Conservation (phyloP, 441 rosid species). For the Pelargonium cotyledonis region DNA sequence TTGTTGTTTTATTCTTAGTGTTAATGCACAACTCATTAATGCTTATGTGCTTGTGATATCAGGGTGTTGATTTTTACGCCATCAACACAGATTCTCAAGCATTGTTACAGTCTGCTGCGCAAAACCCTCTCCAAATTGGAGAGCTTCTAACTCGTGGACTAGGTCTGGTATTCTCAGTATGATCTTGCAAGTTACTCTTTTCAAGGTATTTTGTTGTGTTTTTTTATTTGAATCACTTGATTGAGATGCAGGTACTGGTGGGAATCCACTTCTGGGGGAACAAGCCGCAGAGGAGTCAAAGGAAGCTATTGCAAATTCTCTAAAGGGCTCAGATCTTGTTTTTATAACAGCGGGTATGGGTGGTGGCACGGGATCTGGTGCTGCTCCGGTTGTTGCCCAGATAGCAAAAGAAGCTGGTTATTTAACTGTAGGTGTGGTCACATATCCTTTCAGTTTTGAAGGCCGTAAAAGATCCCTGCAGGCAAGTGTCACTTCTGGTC, state of each 20-base stretch:
- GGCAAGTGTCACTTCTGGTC: constrained; percentile 34
- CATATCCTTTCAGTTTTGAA: constrained; percentile 97
- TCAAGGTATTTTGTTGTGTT: constrained; percentile 6
- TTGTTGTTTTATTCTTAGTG: neutral
- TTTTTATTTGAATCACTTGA: constrained; percentile 16
- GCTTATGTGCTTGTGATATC: constrained; percentile 17
- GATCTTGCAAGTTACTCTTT: neutral
- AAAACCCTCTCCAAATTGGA: constrained; percentile 87
- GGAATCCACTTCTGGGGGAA: constrained; percentile 85
- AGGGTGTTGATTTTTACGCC: constrained; percentile 92
- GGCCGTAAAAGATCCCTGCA: constrained; percentile 92
- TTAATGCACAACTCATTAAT: neutral
- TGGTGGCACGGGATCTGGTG: constrained; percentile 99
- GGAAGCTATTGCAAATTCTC: constrained; percentile 78
- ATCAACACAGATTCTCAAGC: constrained; percentile 95
- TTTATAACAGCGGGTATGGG: constrained; percentile 98
- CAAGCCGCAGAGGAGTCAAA: constrained; percentile 97
- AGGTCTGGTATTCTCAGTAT: constrained; percentile 37
- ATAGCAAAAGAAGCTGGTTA: constrained; percentile 87
- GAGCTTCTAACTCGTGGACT: constrained; percentile 95
- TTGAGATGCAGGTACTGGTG: constrained; percentile 71
- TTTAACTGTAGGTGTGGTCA: constrained; percentile 94
- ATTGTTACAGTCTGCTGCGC: constrained; percentile 72
- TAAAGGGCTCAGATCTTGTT: constrained; percentile 96
- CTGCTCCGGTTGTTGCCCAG: constrained; percentile 98